Percentiles rank a stretch among this genome's conserved stretches.
Conservation (phyloP, 2,329 filamentous ascomycete genomes). For the Elsinoe ampelina region DNA sequence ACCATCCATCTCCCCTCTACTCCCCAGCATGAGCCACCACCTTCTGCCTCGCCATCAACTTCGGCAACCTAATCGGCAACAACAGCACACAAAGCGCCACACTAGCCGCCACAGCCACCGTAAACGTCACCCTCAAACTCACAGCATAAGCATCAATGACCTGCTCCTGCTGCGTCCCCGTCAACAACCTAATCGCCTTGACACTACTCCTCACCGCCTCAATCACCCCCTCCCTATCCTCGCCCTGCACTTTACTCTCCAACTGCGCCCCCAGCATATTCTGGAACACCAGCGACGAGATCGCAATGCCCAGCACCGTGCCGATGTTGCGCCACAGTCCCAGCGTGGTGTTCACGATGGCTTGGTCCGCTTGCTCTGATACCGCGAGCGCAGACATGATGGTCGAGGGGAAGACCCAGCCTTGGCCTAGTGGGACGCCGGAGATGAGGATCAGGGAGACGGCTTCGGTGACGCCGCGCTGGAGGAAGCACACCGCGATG, state of each 20-base stretch:
- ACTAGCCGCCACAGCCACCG: constrained; percentile 36
- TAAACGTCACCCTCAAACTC: constrained; percentile 34
- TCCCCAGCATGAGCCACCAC: constrained; percentile 13
- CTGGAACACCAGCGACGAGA: constrained; percentile 63
- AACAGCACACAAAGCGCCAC: constrained; percentile 44
- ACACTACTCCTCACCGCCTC: constrained; percentile 43
- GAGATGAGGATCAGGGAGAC: constrained; percentile 9
- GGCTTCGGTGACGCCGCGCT: neutral
- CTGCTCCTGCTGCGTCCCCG: constrained; percentile 38
- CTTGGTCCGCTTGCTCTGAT: constrained; percentile 36
- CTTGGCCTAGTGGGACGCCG: constrained; percentile 22
- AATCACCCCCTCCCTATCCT: constrained; percentile 46
- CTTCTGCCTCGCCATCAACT: constrained; percentile 28
- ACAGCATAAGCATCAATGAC: constrained; percentile 33
- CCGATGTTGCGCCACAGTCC: constrained; percentile 64
- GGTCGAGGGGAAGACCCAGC: constrained; percentile 34
- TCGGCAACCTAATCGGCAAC: constrained; percentile 46
- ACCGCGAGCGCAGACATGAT: constrained; percentile 35
- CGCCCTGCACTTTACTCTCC: constrained; percentile 47
- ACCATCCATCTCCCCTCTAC: neutral
- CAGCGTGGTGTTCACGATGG: constrained; percentile 54
- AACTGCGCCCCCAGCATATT: constrained; percentile 57
- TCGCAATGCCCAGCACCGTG: constrained; percentile 62
- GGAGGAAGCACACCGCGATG: constrained; percentile 7
- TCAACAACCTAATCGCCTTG: constrained; percentile 37